These are phyloP conservation scores for Alternaria brassicicola DNA, from an alignment of 2,329 filamentous ascomycete species.

Conservation along the genomic window DNA sequence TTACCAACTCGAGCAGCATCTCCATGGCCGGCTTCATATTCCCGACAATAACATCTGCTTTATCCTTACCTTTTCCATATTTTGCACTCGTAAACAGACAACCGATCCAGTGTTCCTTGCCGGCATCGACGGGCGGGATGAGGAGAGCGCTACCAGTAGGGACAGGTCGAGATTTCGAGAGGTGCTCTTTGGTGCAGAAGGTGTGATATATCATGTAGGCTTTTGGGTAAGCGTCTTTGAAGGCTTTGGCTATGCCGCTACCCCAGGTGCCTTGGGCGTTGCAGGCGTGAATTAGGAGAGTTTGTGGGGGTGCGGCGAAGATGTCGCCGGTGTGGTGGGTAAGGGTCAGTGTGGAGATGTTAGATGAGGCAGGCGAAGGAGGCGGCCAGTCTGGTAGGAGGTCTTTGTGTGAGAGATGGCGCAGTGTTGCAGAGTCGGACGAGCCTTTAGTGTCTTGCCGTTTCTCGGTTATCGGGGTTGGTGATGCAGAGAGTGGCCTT, in stretches of 20 bases:
- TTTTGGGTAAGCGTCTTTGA: conserved; percentile 57
- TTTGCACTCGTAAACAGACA: conserved; percentile 64
- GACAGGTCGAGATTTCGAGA: conserved; percentile 29
- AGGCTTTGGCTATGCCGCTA: conserved; percentile 61
- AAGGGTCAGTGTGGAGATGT: conserved; percentile 12
- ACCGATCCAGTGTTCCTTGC: conserved; percentile 59
- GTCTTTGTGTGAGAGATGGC: conserved; percentile 20
- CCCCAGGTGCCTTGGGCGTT: conserved; percentile 65
- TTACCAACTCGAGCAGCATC: conserved; percentile 56
- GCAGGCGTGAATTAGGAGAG: conserved; percentile 64
- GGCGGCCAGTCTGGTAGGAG: conserved; percentile 2
- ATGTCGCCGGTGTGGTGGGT: conserved; percentile 53
- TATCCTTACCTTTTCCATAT: conserved; percentile 55
- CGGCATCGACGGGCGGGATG: conserved; percentile 57
- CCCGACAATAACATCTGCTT: conserved; percentile 53
- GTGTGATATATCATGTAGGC: conserved; percentile 57
- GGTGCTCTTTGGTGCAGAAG: conserved; percentile 52
- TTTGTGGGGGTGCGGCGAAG: conserved; percentile 58
- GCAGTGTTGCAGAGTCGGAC: background rate
- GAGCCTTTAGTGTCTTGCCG: background rate
- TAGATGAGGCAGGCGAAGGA: background rate
- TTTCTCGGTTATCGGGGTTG: conserved; percentile 1
- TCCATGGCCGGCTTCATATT: conserved; percentile 58
- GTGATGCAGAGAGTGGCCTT: background rate
- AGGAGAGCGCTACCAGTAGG: conserved; percentile 58